phyloP scores from a whole-genome alignment of 768 basidiomycete species.

The Glaciozyma martinii region DNA sequence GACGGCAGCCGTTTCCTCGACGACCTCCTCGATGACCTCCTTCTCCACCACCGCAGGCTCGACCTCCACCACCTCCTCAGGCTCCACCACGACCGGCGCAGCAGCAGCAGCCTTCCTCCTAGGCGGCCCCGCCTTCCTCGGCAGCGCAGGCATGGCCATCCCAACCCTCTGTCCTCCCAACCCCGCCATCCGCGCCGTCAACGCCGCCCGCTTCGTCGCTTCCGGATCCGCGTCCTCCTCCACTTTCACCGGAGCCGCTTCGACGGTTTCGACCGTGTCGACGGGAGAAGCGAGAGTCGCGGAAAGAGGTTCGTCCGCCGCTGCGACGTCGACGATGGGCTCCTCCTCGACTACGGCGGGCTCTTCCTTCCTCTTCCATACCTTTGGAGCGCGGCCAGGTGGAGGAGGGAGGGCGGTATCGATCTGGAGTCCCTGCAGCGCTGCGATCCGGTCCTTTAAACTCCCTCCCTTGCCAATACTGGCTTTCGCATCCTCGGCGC shows the following conservation, averaged over 20 bases:
- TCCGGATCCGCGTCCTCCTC: slow-evolving; percentile 37
- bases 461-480: slow-evolving; percentile 68
- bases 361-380: slow-evolving; percentile 49
- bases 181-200: slow-evolving; percentile 87
- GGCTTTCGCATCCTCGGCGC: slow-evolving; percentile 73
- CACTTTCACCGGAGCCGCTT: neutral
- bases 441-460: slow-evolving; percentile 90
- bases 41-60: too few species aligned
- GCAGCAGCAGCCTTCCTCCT: neutral
- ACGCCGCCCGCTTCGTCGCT: slow-evolving; percentile 54
- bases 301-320: neutral
- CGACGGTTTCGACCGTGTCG: neutral
- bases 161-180: slow-evolving; percentile 76
- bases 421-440: slow-evolving; percentile 68
- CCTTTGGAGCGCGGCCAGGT: slow-evolving; percentile 51
- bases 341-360: slow-evolving; percentile 6
- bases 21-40: neutral
- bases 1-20: neutral
- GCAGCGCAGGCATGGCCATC: slow-evolving; percentile 45
- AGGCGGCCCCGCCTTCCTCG: neutral
- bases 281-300: neutral
- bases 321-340: slow-evolving; percentile 4
- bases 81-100: neutral
- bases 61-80: neutral
- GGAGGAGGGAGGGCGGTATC: slow-evolving; percentile 47